Evolutionary conservation across 306 rosid species (phyloP), one percentile per base, ranked within the genome.

Genomic region (Calophaca sinica): DNA sequence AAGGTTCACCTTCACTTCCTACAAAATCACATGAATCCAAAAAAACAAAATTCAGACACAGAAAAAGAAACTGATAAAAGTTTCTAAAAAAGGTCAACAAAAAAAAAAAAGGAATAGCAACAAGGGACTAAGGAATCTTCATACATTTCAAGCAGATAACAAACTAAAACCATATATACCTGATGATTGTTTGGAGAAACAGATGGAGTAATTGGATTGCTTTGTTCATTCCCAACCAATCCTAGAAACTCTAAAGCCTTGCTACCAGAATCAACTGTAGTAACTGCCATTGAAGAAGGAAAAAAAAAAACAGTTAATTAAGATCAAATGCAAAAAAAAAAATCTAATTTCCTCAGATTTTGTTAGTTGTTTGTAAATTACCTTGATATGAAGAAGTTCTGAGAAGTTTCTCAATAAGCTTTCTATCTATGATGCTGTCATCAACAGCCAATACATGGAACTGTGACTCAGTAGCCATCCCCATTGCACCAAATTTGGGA

Each of bases 171-270:
- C 89, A 46, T 45, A 45, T 88, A 46, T 45, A 45, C 98, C 89
- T 84, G 93, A 73, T 81, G 51, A 45, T 45, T 82, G 64, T 71
- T 74, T 9, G 80, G 85, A 57, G 80, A 87, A 77, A 87, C 73
- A 42, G 86, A 81, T 11, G 88, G 83, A 26, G 80, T 68, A 65
- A 58, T 82, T 58, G 91, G 81, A 59, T 59, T 74, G 85, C 51
- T 77, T 15, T 75, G 82, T 28, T 84, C 94, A 84, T 84, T 82
- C 65, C 82, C 83, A 67, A 60, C 74, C 77, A 89, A 84, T 3
- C 98, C 96, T 78, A 93, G 87, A 84, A 90, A 90, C 83, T 93
- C 94, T 28, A 93, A 83, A 74, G 98, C 98, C 81, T 93, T 93
- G 50, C 90, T 87, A 62, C 98, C 98, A 49, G 98, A 93, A 84